Conservation (phyloP, 2,329 filamentous ascomycete genomes). For the Magnaporthales sp. region DNA sequence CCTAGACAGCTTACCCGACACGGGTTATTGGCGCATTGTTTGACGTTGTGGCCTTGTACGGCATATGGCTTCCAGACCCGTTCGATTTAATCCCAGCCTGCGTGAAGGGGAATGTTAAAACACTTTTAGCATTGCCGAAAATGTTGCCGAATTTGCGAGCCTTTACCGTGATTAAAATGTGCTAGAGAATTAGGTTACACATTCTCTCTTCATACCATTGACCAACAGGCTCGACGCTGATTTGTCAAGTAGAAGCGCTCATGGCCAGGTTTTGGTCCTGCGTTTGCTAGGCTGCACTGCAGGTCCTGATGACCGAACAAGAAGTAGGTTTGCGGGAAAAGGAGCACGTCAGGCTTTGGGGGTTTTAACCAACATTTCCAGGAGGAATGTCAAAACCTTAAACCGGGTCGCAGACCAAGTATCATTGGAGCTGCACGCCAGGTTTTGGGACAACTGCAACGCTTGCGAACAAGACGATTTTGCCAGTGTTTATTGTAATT, state of each 20-base stretch:
- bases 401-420: too few species aligned
- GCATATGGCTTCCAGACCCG: background rate
- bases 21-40: background rate
- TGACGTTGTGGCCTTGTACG: background rate
- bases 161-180: background rate
- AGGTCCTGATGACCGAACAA: background rate
- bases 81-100: background rate
- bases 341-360: too few species aligned
- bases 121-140: background rate
- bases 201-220: background rate
- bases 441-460: too few species aligned
- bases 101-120: background rate
- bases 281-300: background rate
- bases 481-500: background rate
- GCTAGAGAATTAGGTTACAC: background rate
- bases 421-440: too few species aligned
- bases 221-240: background rate
- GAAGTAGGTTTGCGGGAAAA: too few species aligned
- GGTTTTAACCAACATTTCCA: too few species aligned
- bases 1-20: background rate
- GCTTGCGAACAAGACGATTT: background rate
- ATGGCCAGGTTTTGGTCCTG: background rate
- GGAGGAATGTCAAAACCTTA: too few species aligned
- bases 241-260: background rate
- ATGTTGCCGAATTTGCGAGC: background rate